Evolutionary conservation across 1,284 basidiomycete genomes (phyloP).

Genomic region (Flammula alnicola): DNA sequence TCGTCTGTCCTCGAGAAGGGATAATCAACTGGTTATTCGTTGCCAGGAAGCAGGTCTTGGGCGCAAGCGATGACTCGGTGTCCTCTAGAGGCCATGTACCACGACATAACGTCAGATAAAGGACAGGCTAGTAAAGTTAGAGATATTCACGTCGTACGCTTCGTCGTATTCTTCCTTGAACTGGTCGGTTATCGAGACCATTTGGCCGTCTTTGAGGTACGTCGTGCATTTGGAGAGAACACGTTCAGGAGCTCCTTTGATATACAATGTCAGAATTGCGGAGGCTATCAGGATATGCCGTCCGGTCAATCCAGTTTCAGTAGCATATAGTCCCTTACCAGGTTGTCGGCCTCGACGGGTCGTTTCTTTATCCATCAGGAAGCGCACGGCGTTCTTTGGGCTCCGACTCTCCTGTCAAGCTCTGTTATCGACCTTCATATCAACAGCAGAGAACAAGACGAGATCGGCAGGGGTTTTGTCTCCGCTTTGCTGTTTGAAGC

Average conservation of each 20-base stretch:
- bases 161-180: conserved; percentile 58
- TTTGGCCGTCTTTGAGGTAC: conserved; percentile 56
- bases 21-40: conserved; percentile 49
- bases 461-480: conserved; percentile 76
- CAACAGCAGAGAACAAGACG: conserved; percentile 59
- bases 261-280: conserved; percentile 55
- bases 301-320: conserved; percentile 69
- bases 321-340: conserved; percentile 54
- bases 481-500: conserved; percentile 54
- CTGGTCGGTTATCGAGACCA: conserved; percentile 56
- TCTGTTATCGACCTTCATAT: conserved; percentile 75
- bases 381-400: conserved; percentile 61
- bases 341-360: conserved; percentile 67
- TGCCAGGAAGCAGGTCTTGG: conserved; percentile 54
- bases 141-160: conserved; percentile 57
- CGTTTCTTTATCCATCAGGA: conserved; percentile 49
- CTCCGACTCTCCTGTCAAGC: conserved; percentile 72
- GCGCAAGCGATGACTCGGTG: conserved; percentile 75
- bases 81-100: conserved; percentile 76
- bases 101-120: background rate
- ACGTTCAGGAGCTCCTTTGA: conserved; percentile 73
- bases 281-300: conserved; percentile 43
- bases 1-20: conserved; percentile 59
- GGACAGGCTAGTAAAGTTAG: conserved; percentile 3
- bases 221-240: conserved; percentile 67